phyloP scores from a whole-genome alignment of 2,329 filamentous ascomycete species.

The Neofusicoccum laricinum region DNA sequence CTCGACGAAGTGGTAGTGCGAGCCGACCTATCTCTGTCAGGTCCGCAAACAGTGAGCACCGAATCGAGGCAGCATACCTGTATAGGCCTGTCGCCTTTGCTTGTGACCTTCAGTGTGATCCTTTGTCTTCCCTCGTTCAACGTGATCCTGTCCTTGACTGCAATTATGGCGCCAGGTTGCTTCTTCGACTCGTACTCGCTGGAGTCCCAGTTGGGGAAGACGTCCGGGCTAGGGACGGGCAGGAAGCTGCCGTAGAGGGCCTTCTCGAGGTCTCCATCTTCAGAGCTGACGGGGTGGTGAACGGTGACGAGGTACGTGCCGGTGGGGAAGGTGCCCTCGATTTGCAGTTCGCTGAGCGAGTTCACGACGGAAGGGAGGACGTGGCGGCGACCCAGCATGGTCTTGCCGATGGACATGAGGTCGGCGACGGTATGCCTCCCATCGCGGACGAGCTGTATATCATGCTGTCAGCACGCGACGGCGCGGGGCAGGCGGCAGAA shows the following conservation, averaged over 20 bases:
- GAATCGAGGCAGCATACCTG: conserved; percentile 56
- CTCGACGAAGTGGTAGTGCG: conserved; percentile 95
- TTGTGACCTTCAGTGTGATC: conserved; percentile 73
- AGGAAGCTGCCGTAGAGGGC: conserved; percentile 91
- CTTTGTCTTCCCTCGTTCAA: conserved; percentile 74
- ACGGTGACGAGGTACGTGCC: conserved; percentile 95
- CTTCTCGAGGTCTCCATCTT: conserved; percentile 81
- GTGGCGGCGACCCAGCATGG: conserved; percentile 90
- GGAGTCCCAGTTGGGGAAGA: conserved; percentile 65
- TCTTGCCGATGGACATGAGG: conserved; percentile 87
- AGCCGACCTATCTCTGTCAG: conserved; percentile 60
- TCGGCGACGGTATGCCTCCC: conserved; percentile 87
- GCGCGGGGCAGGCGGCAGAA: neutral
- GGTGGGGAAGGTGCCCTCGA: conserved; percentile 88
- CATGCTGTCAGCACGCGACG: neutral
- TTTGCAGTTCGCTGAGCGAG: conserved; percentile 80
- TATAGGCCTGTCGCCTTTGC: conserved; percentile 83
- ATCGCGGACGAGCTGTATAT: conserved; percentile 79
- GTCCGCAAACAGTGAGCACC: neutral
- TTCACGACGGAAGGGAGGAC: conserved; percentile 78
- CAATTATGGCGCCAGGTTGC: conserved; percentile 77
- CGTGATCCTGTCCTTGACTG: conserved; percentile 64
- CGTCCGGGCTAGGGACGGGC: conserved; percentile 66
- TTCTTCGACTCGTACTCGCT: conserved; percentile 65
- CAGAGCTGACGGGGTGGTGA: conserved; percentile 79